Evolutionary conservation across 1,284 basidiomycete genomes (phyloP), one percentile per base, ranked within the genome.

Genomic region (Ceratorhiza oryzae-sativae): DNA sequence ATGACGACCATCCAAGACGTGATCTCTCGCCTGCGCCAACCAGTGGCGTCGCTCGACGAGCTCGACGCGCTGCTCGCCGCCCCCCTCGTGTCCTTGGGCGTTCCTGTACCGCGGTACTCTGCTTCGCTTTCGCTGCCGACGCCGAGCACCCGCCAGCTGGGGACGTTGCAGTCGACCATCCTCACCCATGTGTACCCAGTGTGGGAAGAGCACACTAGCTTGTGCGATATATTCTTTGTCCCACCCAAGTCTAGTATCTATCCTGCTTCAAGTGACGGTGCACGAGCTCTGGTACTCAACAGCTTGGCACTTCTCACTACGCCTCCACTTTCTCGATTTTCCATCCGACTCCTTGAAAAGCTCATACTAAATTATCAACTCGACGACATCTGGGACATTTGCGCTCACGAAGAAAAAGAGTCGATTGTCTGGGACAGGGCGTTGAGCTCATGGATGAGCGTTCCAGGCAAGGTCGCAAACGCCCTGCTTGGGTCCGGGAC

Each of bases 401-500:
- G 30, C 75, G 77, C 12, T 45, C 48, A 58, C 36, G 62, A 72
- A 8, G 73, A 78, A 62, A 75, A 76, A 62, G 81, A 80, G 73
- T 78, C 79, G 65, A 77, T 79, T 41, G 46, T 65, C 4, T 94
- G 92, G 92, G 89, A 90, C 75, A 88, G 90, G 75, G 86, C 83
- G 75, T 84, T 93, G 23, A 84, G 84, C n/a, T 84, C 85, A 74
- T 72, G 88, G 10, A 80, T 87, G 53, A 82, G 85, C 10, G 80
- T 93, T 3, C 90, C 92, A 32, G 80, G 80, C 12, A 91, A 87
- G 78, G 85, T 90, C 12, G 88, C 90, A 15, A 94, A 94, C 78
- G 83, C 84, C 3, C 77, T 86, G 53, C 82, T 79, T 48, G 82
- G 79, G 25, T 78, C 79, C 63, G 77, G 75, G 36, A 23, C 32